phyloP scores from a whole-genome alignment of 2,329 filamentous ascomycete species.

The Fusarium miscanthi region DNA sequence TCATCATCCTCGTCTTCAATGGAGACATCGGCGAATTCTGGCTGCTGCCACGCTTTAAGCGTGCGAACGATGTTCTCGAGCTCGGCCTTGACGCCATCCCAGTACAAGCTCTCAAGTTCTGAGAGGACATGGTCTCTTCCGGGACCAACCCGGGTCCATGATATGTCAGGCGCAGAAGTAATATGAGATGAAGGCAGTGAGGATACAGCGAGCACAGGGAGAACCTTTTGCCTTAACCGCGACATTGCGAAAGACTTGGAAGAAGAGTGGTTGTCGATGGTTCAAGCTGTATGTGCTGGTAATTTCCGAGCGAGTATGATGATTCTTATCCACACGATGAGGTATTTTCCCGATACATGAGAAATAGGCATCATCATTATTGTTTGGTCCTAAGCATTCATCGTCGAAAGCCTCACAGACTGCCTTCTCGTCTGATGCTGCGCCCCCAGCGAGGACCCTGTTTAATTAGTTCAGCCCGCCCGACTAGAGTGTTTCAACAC shows the following conservation, averaged over 20 bases:
- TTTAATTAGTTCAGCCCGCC: slow-evolving; percentile 22
- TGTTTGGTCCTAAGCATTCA: background rate
- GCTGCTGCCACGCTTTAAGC: slow-evolving; percentile 35
- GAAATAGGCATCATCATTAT: background rate
- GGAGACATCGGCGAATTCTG: slow-evolving; percentile 21
- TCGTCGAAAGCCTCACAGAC: slow-evolving; percentile 7
- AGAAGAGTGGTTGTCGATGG: background rate
- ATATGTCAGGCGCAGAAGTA: slow-evolving; percentile 25
- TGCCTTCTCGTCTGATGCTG: slow-evolving; percentile 25
- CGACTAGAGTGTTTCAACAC: slow-evolving; percentile 7
- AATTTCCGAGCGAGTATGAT: background rate
- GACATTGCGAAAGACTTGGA: slow-evolving; percentile 16
- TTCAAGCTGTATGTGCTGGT: background rate
- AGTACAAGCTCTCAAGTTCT: slow-evolving; percentile 35
- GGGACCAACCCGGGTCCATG: slow-evolving; percentile 21
- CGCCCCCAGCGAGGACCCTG: slow-evolving; percentile 22
- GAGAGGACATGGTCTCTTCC: slow-evolving; percentile 30
- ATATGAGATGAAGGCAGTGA: slow-evolving; percentile 21
- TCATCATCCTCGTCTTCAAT: slow-evolving; percentile 29
- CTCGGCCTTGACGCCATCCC: slow-evolving; percentile 37
- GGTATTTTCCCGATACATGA: background rate
- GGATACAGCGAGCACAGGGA: slow-evolving; percentile 21
- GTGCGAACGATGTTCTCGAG: slow-evolving; percentile 42
- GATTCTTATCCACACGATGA: slow-evolving; percentile 1
- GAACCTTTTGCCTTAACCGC: slow-evolving; percentile 22